A percentile compares a stretch with the other conserved stretches of the same genome.
phyloP scores from a whole-genome alignment of 2,329 filamentous ascomycete genomes.

The Fusarium sulawesiense region DNA sequence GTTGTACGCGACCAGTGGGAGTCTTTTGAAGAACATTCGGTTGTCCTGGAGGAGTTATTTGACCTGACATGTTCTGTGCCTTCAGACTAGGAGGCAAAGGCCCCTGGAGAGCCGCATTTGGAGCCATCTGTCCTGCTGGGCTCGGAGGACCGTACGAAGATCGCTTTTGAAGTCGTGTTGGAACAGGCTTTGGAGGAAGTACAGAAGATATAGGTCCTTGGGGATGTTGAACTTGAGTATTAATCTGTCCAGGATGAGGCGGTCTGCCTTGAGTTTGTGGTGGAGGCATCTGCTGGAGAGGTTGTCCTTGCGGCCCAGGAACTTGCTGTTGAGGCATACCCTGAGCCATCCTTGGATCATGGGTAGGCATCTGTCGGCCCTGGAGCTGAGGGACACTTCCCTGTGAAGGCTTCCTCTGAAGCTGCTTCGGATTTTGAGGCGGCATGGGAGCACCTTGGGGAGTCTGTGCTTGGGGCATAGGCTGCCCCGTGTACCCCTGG shows the following conservation, averaged over 20 bases:
- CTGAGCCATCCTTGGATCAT: slow-evolving; percentile 10
- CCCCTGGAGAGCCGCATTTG: slow-evolving; percentile 3
- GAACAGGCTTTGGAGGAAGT: slow-evolving; percentile 16
- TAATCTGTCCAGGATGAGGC: slow-evolving; percentile 11
- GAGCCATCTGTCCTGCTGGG: slow-evolving; percentile 20
- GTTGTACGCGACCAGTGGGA: slow-evolving; percentile 13
- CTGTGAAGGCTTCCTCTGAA: slow-evolving; percentile 38
- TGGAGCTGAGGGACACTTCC: slow-evolving; percentile 21
- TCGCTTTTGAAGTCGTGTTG: slow-evolving; percentile 20
- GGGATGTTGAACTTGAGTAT: slow-evolving; percentile 2
- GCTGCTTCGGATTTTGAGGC: slow-evolving; percentile 22
- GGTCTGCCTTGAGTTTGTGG: slow-evolving; percentile 9
- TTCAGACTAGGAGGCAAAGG: slow-evolving; percentile 12
- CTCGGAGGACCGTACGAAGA: slow-evolving; percentile 27
- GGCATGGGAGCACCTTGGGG: slow-evolving; percentile 5
- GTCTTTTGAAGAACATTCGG: slow-evolving; percentile 6
- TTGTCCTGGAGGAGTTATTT: slow-evolving; percentile 15
- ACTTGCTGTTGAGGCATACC: slow-evolving; percentile 13
- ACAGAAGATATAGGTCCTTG: slow-evolving; percentile 19
- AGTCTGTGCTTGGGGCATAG: slow-evolving; percentile 5
- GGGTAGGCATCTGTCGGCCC: slow-evolving; percentile 16
- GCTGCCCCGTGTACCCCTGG: slow-evolving; percentile 17
- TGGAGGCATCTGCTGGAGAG: slow-evolving; percentile 8
- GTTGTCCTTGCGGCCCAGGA: slow-evolving; percentile 9
- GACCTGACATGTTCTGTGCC: neutral